These are phyloP conservation scores for Ceratocystis cacaofunesta DNA, from an alignment of 2,329 filamentous ascomycete genomes.

Conservation along the genomic window DNA sequence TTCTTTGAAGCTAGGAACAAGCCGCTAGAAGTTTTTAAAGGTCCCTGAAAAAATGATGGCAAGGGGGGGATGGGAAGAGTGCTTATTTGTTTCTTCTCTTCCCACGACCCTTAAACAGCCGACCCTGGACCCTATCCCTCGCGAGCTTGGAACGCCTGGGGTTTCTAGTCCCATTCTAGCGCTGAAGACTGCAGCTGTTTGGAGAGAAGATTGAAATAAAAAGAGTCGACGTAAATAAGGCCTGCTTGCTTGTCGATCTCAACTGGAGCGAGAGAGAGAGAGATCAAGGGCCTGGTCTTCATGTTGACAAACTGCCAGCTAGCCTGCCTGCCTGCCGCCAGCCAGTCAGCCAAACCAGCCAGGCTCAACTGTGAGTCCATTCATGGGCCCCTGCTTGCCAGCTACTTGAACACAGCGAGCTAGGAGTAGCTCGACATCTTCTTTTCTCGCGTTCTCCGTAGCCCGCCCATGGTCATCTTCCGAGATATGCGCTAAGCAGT, in stretches of 20 bases:
- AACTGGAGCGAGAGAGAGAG: no score
- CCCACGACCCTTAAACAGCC: background rate
- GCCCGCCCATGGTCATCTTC: background rate
- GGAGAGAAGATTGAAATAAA: no score
- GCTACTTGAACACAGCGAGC: no score
- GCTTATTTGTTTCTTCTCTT: background rate
- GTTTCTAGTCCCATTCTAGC: background rate
- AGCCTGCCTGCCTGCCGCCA: no score
- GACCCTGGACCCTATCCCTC: background rate
- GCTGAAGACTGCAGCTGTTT: background rate
- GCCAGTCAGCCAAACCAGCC: no score
- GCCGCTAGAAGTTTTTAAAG: background rate
- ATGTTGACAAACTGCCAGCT: no score
- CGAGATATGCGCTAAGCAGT: background rate
- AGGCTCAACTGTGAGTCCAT: no score
- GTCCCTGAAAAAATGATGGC: background rate
- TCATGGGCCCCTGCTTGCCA: no score
- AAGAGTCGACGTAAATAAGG: no score
- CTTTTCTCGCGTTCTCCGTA: background rate
- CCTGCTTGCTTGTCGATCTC: no score
- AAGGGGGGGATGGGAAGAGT: background rate
- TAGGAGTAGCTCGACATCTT: no score
- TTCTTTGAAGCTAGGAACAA: background rate
- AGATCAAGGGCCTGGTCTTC: no score
- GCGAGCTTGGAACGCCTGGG: background rate